Conservation (phyloP, 1,139 yeast genomes). For the Taphrina deformans region DNA sequence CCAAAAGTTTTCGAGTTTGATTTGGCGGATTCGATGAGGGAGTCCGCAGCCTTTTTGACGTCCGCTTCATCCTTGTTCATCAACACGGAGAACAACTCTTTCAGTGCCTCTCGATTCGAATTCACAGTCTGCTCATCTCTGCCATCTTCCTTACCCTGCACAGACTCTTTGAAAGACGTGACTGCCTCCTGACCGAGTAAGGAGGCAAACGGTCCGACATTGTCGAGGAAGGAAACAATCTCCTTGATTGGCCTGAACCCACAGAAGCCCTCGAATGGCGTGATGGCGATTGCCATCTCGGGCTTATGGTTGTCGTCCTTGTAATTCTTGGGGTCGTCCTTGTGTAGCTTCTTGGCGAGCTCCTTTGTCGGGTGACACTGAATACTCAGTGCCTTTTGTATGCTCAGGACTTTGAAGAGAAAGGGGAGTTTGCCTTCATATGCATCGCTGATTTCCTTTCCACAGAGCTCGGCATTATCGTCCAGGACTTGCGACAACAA, state of each 20-base stretch:
- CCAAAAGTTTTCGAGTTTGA: slow-evolving; percentile 13
- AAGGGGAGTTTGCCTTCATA: slow-evolving; percentile 67
- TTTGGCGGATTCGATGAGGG: slow-evolving; percentile 17
- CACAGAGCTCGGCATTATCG: slow-evolving; percentile 58
- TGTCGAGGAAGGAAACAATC: slow-evolving; percentile 63
- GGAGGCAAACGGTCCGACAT: slow-evolving; percentile 71
- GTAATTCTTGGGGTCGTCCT: slow-evolving; percentile 83
- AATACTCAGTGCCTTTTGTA: slow-evolving; percentile 85
- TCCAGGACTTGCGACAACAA: slow-evolving; percentile 66
- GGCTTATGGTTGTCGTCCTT: slow-evolving; percentile 99
- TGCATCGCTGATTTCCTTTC: slow-evolving; percentile 53
- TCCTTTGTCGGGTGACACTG: slow-evolving; percentile 98
- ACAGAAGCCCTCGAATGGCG: slow-evolving; percentile 95
- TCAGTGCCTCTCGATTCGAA: slow-evolving; percentile 23
- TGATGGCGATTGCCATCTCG: slow-evolving; percentile 97
- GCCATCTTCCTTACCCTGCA: slow-evolving; percentile 24
- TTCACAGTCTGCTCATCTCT: slow-evolving; percentile 31
- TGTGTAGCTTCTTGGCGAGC: slow-evolving; percentile 73
- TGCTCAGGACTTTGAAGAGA: slow-evolving; percentile 87
- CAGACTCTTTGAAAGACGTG: not conserved
- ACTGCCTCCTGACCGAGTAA: slow-evolving; percentile 61
- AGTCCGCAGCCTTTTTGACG: slow-evolving; percentile 4
- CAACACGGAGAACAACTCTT: slow-evolving; percentile 20
- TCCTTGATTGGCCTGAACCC: slow-evolving; percentile 91
- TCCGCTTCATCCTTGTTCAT: slow-evolving; percentile 24